Evolutionary conservation across 2,329 filamentous ascomycete genomes (phyloP), one percentile per base, ranked within the genome.

Genomic region (Sarocladium strictum): DNA sequence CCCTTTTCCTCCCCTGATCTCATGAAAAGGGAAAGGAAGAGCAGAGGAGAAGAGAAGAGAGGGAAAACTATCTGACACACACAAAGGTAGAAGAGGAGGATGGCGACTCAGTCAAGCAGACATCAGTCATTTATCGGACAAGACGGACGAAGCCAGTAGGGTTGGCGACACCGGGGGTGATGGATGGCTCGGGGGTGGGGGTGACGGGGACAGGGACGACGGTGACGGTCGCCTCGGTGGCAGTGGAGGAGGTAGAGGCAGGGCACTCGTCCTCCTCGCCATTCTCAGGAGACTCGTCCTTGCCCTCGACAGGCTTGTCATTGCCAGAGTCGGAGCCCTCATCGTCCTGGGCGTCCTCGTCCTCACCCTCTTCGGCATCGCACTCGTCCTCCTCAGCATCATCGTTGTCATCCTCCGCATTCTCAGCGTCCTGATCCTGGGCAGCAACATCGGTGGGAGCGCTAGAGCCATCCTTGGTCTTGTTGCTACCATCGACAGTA

Each of bases 131-230:
- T 61, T 68, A 71, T 57, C 64, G 67, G 59, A 64, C 62, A 54
- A 67, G 64, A 55, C 64, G 63, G 55, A 64, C 63, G 59, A 66
- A 67, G 58, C 70, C 71, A 54, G 70, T 68, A 56, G 71, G 68
- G 38, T 58, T 57, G 35, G 68, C 64, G 33, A 60, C 63, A 52
- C 68, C 68, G 58, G 63, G 58, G 47, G 68, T 58, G 55, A 57
- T 57, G 51, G 71, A 70, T 56, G 50, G 32, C 50, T 27, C 59
- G 59, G 64, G 59, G 35, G 62, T 56, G 56, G 65, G 65, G 56
- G 58, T 58, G 37, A 38, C 47, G 40, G 55, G 5, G 35, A 35
- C 17, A 32, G 55, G 29, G 56, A 58, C 59, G 35, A 38, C 47
- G 47, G 55, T 19, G 33, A 40, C n/a, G 33, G 56, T 41, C 49